Evolutionary conservation across 2,329 filamentous ascomycete genomes (phyloP), one percentile per base, ranked within the genome.

Genomic region (Aspergillus spinulosporus): DNA sequence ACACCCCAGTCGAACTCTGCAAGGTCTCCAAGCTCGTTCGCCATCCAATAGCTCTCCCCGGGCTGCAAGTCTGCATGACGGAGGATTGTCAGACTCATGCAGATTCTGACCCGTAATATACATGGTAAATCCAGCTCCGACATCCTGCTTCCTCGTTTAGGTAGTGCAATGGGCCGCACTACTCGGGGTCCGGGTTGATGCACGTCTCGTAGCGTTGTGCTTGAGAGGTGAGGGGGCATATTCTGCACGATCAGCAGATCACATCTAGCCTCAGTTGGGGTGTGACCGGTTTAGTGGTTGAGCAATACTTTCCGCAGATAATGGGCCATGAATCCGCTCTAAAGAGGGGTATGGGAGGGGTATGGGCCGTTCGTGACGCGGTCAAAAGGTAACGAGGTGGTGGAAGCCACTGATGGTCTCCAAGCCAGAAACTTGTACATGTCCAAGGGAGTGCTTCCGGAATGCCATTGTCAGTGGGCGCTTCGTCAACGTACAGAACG

Each of bases 91-190:
- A 49, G 31, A 37, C 44, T 45, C 46, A 36, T 44, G 52, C 46
- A 54, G 39, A 36, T 37, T 37, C 39, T 45, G 46, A 43, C 45
- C 52, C 14, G 37, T 49, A 44, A 54, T 45, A 36, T 39, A 54
- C 26, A 31, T 36, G 37, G 21, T 21, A 44, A 29, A 21, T 49
- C 39, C 31, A 32, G 5, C 26, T 43, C 4, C 15, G 11, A 14
- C 21, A 21, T 32, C 39, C 31, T 44, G 50, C 28, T 42, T 26
- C 14, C 31, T 43, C 3, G 7, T 21, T 32, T 26, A 28, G 43
- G 21, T 36, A 31, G 32, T 46, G 34, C 21, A 39, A 45, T 45
- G 40, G 50, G 12, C 36, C 6, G 11, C 39, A 14, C 29, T 36
- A 21, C 44, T 47, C 31, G 39, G 15, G 39, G 39, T 45, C 43